Evolutionary conservation across 345 rosid genomes (phyloP).

Genomic region (Trapa bicornis): DNA sequence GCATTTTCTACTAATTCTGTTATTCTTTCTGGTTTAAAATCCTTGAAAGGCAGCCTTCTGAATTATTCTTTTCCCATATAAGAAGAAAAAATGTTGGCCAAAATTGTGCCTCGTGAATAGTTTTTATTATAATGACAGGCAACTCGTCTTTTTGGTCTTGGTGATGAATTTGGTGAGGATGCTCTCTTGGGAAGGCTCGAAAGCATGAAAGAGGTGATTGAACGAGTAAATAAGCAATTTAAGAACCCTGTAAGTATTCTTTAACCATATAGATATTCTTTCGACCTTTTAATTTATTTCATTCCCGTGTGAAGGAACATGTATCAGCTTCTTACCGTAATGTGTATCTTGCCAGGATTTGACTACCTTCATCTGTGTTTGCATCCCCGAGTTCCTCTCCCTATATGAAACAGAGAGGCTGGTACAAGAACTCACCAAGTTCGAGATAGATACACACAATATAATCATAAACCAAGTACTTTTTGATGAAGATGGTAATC

Average conservation of each 20-base stretch:
- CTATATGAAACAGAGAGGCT: slow-evolving; percentile 96
- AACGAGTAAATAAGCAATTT: slow-evolving; percentile 90
- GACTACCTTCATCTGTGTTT: slow-evolving; percentile 93
- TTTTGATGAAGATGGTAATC: slow-evolving; percentile 23
- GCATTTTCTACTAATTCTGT: no score
- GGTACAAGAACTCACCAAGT: slow-evolving; percentile 96
- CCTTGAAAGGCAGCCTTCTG: background rate
- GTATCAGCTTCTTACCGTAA: slow-evolving; percentile 3
- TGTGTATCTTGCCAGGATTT: slow-evolving; percentile 49
- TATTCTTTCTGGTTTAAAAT: background rate
- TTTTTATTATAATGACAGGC: slow-evolving; percentile 33
- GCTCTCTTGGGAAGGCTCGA: slow-evolving; percentile 95
- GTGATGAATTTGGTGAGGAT: slow-evolving; percentile 92
- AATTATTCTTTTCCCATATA: background rate
- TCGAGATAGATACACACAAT: slow-evolving; percentile 94
- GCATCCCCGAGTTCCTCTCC: slow-evolving; percentile 98
- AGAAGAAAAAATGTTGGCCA: no score
- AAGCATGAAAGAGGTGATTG: slow-evolving; percentile 95
- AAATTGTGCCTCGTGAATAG: background rate
- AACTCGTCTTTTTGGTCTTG: slow-evolving; percentile 83
- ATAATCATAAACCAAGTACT: slow-evolving; percentile 89
- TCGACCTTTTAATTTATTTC: background rate
- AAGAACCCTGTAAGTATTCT: slow-evolving; percentile 72
- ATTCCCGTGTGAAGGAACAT: background rate
- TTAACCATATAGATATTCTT: background rate